A percentile compares a stretch with the other conserved stretches of the same genome.
Conservation (phyloP, 2,329 filamentous ascomycete species). For the Cercospora sojina region DNA sequence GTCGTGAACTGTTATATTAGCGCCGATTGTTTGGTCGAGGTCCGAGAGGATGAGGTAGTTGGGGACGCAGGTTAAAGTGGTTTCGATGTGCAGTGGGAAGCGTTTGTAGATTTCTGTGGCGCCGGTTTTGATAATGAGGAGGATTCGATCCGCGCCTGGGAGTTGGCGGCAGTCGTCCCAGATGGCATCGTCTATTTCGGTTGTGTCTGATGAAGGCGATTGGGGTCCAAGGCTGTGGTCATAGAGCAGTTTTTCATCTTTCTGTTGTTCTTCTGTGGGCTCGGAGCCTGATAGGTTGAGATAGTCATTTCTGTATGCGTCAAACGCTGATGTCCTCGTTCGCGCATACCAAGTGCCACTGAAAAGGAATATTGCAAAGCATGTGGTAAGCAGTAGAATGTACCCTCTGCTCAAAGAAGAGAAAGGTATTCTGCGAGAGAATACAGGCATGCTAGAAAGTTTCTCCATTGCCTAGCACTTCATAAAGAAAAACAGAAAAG, state of each 20-base stretch:
- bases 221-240: background rate
- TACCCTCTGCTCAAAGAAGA: background rate
- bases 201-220: background rate
- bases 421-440: conserved; percentile 1
- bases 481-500: background rate
- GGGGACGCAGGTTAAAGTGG: conserved; percentile 53
- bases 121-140: conserved; percentile 60
- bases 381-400: background rate
- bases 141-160: conserved; percentile 49
- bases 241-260: background rate
- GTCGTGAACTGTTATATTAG: conserved; percentile 37
- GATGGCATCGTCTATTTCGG: background rate
- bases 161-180: conserved; percentile 26
- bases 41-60: conserved; percentile 53
- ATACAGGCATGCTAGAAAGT: background rate
- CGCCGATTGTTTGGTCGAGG: conserved; percentile 47
- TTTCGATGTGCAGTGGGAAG: conserved; percentile 56
- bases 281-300: background rate
- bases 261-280: conserved; percentile 22
- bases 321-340: background rate
- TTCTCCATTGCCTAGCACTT: conserved; percentile 6
- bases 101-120: conserved; percentile 58
- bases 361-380: conserved; percentile 5
- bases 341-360: conserved; percentile 5
- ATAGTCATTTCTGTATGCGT: conserved; percentile 7